Base-by-base conservation (phyloP, 1,139 yeast genomes). In the Kluyveromyces marxianus region DNA sequence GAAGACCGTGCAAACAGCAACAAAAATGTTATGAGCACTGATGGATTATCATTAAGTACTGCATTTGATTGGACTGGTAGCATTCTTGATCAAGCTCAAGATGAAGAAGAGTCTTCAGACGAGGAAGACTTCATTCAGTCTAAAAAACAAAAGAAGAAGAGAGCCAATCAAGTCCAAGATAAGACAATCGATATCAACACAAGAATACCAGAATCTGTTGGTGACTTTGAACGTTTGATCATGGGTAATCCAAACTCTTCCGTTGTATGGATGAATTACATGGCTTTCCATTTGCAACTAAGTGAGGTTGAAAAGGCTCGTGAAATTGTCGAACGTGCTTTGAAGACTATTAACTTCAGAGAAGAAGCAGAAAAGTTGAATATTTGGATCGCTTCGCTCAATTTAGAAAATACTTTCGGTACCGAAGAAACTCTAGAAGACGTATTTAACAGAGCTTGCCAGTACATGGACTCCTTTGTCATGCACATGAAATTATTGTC, bases 1-100 rank as follows among this genome's bases (percentile, higher is more conserved):
- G 52, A 50, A 25, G 54, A 49, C 6, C 41, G 41, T 3, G 49
- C 48, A 3, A 29, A 46, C 8, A 37, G 44, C 48, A 52, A 14
- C 41, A 53, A 30, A 50, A 62, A 61, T n/a, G 55, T 60, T 7
- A 51, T 54, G 29, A 44, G 65, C 6, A 50, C 61, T 21, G 65
- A 66, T 44, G 95, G 95, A n/a, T 74, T 88, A 49, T 79, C 89
- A 35, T 81, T 94, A 39, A 78, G 79, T 57, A 54, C 68, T 4
- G 95, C 92, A 4, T 88, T 89, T 58, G 96, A 89, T 65, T 90
- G 97, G 97, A 85, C 95, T 43, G 95, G 95, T 4, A 82, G 88
- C 39, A 81, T 88, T 54, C 72, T 88, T 51, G 95, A 85, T 57
- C 95, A 86, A 67, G 84, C 83, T 27, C 81, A 75, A 50, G 83